Conservation (phyloP, 495 filamentous ascomycete genomes). For the Hyaloscypha finlandica region DNA sequence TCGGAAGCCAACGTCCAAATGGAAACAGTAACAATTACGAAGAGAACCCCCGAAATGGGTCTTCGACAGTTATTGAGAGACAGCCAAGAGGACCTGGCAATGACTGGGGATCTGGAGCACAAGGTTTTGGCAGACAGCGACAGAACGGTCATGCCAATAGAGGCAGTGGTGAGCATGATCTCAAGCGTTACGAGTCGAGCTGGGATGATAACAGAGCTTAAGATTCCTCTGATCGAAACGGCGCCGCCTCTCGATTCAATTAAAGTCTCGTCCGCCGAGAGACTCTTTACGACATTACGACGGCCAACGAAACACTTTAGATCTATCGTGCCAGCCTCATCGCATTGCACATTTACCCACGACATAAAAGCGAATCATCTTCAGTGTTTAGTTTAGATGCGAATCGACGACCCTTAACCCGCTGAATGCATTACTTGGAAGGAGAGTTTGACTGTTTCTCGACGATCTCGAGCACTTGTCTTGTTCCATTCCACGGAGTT, state of each 20-base stretch:
- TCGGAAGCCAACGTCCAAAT: constrained; percentile 82
- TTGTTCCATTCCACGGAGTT: constrained; percentile 23
- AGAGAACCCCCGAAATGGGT: constrained; percentile 60
- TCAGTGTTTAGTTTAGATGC: constrained; percentile 13
- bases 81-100: constrained; percentile 78
- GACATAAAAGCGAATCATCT: constrained; percentile 22
- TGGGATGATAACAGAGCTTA: constrained; percentile 35
- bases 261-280: constrained; percentile 11
- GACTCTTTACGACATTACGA: constrained; percentile 27
- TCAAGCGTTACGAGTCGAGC: constrained; percentile 23
- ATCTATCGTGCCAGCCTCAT: constrained; percentile 21
- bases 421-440: constrained; percentile 14
- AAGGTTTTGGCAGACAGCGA: constrained; percentile 68
- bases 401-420: constrained; percentile 1
- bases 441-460: constrained; percentile 15
- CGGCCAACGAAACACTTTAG: constrained; percentile 24
- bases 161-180: constrained; percentile 72
- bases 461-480: neutral
- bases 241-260: constrained; percentile 24
- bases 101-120: constrained; percentile 62
- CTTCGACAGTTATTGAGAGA: constrained; percentile 61
- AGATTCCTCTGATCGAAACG: constrained; percentile 35
- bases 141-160: constrained; percentile 80
- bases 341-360: constrained; percentile 14
- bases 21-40: constrained; percentile 68